Base-by-base conservation (phyloP, 208 protist species). In the Trypanosoma scelopori region DNA sequence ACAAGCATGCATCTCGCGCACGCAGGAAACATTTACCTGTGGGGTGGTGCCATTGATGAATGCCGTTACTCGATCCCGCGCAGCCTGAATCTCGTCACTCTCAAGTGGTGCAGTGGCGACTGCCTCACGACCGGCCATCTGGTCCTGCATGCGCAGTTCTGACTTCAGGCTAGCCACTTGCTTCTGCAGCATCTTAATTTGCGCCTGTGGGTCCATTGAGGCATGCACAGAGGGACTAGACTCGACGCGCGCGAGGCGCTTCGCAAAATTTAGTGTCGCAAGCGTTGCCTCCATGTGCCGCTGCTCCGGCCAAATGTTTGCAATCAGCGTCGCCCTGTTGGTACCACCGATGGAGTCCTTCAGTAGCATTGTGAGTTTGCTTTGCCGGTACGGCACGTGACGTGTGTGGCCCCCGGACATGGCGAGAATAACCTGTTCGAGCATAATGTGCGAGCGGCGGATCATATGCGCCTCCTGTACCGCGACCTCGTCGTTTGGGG, bases 71-170 rank as follows among this genome's bases (percentile, higher is more conserved):
- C 62, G 51, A 20, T 78, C 69, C 13, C 85, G 49, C 52, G 96
- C 57, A 41, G 74, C 74, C 55, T 77, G 71, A 28, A 78, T 71
- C 66, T 95, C 87, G 28, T 95, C 87, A 27, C 67, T 78, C 23
- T 75, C 83, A 53, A 89, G 85, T 11, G 79, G 60, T 43, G 62
- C 58, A 11, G 57, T 55, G 30, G 57, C 13, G 13, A 69, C 18
- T 16, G 61, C 63, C 50, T 56, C 67, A 18, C 59, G 53, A n/a
- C 62, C 65, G 16, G 56, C 74, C 28, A 98, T 68, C 46, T 96
- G 85, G 67, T 93, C 78, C 67, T 98, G 92, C 84, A 98, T 87
- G 0, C 92, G 89, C 56, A 98, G 69, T 67, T 97, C 95, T 42
- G 82, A 63, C 59, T 93, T 91, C 39, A 98, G 76, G 25, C 91